A percentile compares a stretch with the other conserved stretches of the same genome.
Conservation (phyloP, 1,139 yeast species). For the Candida sanyaensis region DNA sequence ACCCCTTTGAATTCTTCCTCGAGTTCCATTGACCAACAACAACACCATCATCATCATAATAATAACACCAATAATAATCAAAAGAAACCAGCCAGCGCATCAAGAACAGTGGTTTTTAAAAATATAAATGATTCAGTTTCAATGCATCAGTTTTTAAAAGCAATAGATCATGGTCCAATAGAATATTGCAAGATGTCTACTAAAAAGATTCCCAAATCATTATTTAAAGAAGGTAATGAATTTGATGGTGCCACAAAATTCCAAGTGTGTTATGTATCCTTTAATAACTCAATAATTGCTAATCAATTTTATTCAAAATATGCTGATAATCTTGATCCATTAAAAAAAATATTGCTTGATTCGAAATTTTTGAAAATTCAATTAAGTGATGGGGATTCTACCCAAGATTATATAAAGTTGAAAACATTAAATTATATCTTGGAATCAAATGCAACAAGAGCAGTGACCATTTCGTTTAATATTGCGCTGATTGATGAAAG, state of each 20-base stretch:
- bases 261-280: constrained; percentile 41
- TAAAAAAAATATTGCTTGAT: constrained; percentile 28
- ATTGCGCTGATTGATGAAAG: constrained; percentile 8
- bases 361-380: constrained; percentile 33
- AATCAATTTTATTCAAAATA: constrained; percentile 37
- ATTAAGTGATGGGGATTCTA: constrained; percentile 27
- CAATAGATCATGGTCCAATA: constrained; percentile 45
- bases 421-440: constrained; percentile 45
- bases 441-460: constrained; percentile 44
- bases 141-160: constrained; percentile 34
- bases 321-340: constrained; percentile 25
- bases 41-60: background rate
- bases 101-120: constrained; percentile 40
- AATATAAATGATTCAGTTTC: constrained; percentile 30
- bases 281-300: constrained; percentile 38
- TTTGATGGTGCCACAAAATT: constrained; percentile 16
- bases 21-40: background rate
- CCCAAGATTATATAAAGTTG: constrained; percentile 42
- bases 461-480: constrained; percentile 24
- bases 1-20: constrained; percentile 15
- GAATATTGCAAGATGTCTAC: constrained; percentile 42
- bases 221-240: constrained; percentile 15
- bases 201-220: constrained; percentile 27
- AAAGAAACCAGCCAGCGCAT: constrained; percentile 12
- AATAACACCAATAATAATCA: background rate